phyloP scores from a whole-genome alignment of 805 yeast genomes.

The Debaryomyces maramus region DNA sequence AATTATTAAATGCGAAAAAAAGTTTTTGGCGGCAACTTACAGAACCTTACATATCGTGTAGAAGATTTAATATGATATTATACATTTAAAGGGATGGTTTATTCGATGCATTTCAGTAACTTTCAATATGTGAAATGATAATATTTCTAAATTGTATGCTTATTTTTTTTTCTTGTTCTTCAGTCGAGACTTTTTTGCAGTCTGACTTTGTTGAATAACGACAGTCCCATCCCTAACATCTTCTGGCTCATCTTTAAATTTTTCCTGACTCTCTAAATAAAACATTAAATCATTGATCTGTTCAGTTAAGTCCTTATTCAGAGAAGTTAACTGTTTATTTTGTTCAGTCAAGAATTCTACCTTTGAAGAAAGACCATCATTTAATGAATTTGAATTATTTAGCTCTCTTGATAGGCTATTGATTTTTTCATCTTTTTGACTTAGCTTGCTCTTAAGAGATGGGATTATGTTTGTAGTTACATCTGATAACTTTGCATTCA shows the following conservation, averaged over 20 bases:
- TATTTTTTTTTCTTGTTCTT: slow-evolving; percentile 19
- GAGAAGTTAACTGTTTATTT: slow-evolving; percentile 25
- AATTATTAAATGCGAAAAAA: not conserved
- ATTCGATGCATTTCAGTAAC: too few species aligned
- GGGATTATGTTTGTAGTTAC: slow-evolving; percentile 32
- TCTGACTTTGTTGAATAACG: slow-evolving; percentile 36
- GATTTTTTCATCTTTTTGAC: slow-evolving; percentile 29
- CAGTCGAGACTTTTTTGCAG: slow-evolving; percentile 11
- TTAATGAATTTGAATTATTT: slow-evolving; percentile 30
- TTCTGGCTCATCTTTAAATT: slow-evolving; percentile 67
- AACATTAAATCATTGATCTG: slow-evolving; percentile 81
- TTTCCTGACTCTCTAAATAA: slow-evolving; percentile 69
- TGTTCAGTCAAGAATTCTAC: slow-evolving; percentile 32
- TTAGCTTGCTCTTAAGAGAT: slow-evolving; percentile 30
- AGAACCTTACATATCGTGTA: not conserved
- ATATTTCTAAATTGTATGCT: too few species aligned
- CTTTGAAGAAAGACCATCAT: slow-evolving; percentile 40
- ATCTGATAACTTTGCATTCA: slow-evolving; percentile 22
- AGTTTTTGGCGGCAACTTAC: not conserved
- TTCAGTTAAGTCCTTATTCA: slow-evolving; percentile 39
- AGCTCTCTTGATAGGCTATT: slow-evolving; percentile 31
- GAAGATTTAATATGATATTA: too few species aligned
- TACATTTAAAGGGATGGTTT: too few species aligned
- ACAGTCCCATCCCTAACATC: slow-evolving; percentile 74
- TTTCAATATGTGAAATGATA: too few species aligned